phyloP scores from a whole-genome alignment of 139 green algal species.

The Chlorella sorokiniana region DNA sequence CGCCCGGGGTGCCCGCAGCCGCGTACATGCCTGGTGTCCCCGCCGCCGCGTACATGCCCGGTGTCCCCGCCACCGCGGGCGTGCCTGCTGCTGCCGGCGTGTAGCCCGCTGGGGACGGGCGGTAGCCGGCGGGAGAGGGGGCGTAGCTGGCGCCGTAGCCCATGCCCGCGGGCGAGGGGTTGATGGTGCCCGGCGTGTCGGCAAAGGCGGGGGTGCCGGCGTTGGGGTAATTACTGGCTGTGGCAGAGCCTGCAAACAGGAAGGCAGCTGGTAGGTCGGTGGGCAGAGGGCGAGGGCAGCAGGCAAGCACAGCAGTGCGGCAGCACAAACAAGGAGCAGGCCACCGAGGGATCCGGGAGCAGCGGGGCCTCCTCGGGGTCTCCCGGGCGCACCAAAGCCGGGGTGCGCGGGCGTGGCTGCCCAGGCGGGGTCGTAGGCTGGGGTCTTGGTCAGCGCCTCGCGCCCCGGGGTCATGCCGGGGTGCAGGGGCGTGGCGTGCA shows the following conservation, averaged over 20 bases:
- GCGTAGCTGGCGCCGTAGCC: constrained; percentile 11
- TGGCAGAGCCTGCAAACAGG: not conserved
- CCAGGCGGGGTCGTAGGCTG: constrained; percentile 53
- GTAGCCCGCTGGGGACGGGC: not conserved
- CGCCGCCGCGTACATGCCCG: constrained; percentile 8
- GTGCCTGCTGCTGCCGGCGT: not conserved
- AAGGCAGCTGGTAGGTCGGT: not conserved
- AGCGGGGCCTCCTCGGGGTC: not conserved
- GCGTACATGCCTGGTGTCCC: constrained; percentile 29
- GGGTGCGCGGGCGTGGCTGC: constrained; percentile 43
- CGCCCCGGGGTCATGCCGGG: constrained; percentile 67
- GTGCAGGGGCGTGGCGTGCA: constrained; percentile 54
- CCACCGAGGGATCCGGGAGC: not conserved
- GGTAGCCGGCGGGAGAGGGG: constrained; percentile 7
- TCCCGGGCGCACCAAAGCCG: constrained; percentile 35
- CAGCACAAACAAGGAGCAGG: not conserved
- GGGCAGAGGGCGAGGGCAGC: not conserved
- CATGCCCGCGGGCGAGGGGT: constrained; percentile 24
- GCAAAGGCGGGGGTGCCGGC: constrained; percentile 33
- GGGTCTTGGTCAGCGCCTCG: constrained; percentile 57
- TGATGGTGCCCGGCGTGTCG: constrained; percentile 24
- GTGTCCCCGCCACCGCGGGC: not conserved
- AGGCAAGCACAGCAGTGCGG: not conserved
- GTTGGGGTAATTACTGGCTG: constrained; percentile 23
- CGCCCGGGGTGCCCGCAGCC: not conserved